Evolutionary conservation across 306 rosid genomes (phyloP).

Genomic region (Quercus engelmannii): DNA sequence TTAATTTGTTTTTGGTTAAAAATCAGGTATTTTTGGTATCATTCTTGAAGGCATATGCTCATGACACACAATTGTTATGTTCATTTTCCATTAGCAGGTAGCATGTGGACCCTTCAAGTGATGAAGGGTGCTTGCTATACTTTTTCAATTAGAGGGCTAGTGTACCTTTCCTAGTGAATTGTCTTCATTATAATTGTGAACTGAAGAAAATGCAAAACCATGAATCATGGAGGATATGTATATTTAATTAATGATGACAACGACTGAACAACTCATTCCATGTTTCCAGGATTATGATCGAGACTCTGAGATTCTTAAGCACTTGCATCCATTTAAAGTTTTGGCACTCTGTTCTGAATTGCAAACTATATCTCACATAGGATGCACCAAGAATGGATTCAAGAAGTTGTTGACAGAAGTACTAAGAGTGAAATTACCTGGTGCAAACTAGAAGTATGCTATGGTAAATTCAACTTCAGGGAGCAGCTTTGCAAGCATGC

Average conservation of each 20-base stretch:
- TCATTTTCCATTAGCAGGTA: not conserved
- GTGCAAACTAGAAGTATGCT: constrained; percentile 3
- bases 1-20: not conserved
- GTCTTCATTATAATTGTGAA: not conserved
- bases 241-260: not conserved
- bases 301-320: constrained; percentile 56
- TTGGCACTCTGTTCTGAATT: constrained; percentile 58
- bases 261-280: not conserved
- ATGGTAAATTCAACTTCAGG: not conserved
- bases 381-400: constrained; percentile 53
- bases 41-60: not conserved
- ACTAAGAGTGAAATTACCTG: constrained; percentile 26
- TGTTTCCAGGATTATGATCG: constrained; percentile 81
- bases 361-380: constrained; percentile 39
- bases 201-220: not conserved
- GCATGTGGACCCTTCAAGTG: not conserved
- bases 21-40: not conserved
- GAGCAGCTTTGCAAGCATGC: not conserved
- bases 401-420: constrained; percentile 52
- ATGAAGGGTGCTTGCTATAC: not conserved
- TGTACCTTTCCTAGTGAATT: not conserved
- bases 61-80: not conserved
- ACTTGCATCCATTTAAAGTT: constrained; percentile 50
- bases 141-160: not conserved
- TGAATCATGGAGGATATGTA: not conserved